These are phyloP conservation scores for Friedmanniomyces simplex DNA, from an alignment of 495 filamentous ascomycete species.

Conservation along the genomic window DNA sequence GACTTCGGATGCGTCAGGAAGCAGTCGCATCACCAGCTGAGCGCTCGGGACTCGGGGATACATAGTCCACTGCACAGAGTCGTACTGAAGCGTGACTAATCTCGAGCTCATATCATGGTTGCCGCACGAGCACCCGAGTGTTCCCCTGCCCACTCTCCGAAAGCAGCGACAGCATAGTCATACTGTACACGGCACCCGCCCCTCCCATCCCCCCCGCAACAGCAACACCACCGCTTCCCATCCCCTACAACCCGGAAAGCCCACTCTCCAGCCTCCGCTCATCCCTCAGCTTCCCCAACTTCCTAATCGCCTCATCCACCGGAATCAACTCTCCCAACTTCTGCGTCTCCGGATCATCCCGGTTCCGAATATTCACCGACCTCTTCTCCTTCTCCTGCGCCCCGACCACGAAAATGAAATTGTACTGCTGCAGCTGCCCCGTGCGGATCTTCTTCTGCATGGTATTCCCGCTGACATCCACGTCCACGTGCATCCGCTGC, in stretches of 20 bases:
- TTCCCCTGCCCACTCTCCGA: background rate
- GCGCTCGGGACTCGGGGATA: too few species aligned
- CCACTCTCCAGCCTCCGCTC: slow-evolving; percentile 23
- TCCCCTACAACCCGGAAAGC: background rate
- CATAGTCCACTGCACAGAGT: too few species aligned
- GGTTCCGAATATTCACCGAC: slow-evolving; percentile 80
- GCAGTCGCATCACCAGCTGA: too few species aligned
- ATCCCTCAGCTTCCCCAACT: slow-evolving; percentile 59
- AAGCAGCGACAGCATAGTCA: background rate
- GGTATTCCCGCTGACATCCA: slow-evolving; percentile 83
- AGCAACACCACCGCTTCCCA: background rate
- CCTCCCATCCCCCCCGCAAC: background rate
- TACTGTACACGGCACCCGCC: background rate
- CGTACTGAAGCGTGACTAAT: background rate
- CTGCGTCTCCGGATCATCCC: slow-evolving; percentile 77
- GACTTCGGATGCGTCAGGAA: too few species aligned
- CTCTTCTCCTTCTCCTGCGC: slow-evolving; percentile 65
- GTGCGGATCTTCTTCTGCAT: slow-evolving; percentile 92
- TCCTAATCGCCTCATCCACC: slow-evolving; percentile 65
- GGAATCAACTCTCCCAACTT: slow-evolving; percentile 59
- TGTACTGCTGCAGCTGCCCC: slow-evolving; percentile 80
- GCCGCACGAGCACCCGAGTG: background rate
- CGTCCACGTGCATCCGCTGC: slow-evolving; percentile 65
- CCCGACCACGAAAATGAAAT: slow-evolving; percentile 86
- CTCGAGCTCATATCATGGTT: background rate